Base-by-base conservation (phyloP, 441 rosid genomes). In the Eruca vesicaria region DNA sequence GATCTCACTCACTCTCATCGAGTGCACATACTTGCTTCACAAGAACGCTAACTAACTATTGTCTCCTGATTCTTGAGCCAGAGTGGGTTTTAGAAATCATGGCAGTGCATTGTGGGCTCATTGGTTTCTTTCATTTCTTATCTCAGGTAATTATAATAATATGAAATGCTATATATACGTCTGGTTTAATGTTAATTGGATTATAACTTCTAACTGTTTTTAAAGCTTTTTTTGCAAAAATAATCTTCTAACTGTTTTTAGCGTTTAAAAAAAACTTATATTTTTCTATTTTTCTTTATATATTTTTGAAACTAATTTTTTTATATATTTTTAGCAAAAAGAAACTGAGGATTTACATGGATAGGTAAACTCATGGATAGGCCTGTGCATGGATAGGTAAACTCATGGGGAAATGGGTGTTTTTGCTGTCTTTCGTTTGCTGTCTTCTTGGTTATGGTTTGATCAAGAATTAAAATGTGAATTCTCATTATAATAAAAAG, bases 11-110 rank as follows among this genome's bases (percentile, higher is more conserved):
- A 21, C 56, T 48, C 48, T 33, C 73, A 52, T 72, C 21, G 56
- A 76, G 74, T 75, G 64, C 63, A 35, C 72, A 56, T 64, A 7
- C 76, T 72, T 78, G 77, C 81, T 78, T 78, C 81, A 55, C 73
- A 36, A 72, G 72, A 67, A 72, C 81, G 81, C 81, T 29, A 61
- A 12, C 32, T 48, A 59, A 14, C 28, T 16, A 32, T 57, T 66
- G 80, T 71, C 76, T 59, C 63, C 80, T 66, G 18, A 77, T 71
- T 66, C 76, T 78, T 78, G 43, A 78, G 53, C 77, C 77, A 53
- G 63, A 72, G 69, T 72, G 77, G 73, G 77, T 67, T 61, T 23
- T 77, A 14, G 1, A 52, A 33, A 72, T 63, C 8, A 72, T 72
- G 53, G 53, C 53, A 61, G 53, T 48, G 20, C 64, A 66, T 77